Conservation (phyloP, 805 yeast species). For the Candida ipomoeae region DNA sequence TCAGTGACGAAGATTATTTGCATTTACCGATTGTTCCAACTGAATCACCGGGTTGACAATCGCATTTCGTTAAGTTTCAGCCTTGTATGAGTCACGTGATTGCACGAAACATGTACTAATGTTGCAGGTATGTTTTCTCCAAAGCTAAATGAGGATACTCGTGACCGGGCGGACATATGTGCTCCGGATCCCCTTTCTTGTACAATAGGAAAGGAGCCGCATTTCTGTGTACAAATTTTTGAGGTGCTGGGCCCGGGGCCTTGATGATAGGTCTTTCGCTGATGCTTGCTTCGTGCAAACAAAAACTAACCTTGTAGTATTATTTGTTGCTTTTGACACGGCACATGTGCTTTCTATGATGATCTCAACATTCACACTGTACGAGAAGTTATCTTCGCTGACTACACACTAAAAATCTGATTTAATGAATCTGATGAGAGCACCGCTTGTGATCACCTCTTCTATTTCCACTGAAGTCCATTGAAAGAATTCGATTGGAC, state of each 20-base stretch:
- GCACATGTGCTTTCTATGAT: conserved; percentile 31
- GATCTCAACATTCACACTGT: conserved; percentile 52
- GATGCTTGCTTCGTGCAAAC: conserved; percentile 16
- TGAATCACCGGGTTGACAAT: conserved; percentile 52
- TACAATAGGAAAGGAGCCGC: conserved; percentile 41
- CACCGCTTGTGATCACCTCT: not conserved
- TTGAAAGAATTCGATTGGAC: too few species aligned
- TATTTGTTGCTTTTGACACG: conserved; percentile 21
- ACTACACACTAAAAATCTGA: conserved; percentile 40
- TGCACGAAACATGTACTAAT: conserved; percentile 8
- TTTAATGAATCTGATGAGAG: conserved; percentile 45
- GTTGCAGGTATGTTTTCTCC: conserved; percentile 14
- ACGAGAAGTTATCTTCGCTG: conserved; percentile 39
- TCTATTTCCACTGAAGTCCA: too few species aligned
- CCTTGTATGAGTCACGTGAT: conserved; percentile 50
- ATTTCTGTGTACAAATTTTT: conserved; percentile 50
- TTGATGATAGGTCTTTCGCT: conserved; percentile 51
- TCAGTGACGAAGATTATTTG: conserved; percentile 45
- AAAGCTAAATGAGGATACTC: conserved; percentile 36
- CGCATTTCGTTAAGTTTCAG: conserved; percentile 58
- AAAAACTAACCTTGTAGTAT: conserved; percentile 5
- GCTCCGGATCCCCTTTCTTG: conserved; percentile 37
- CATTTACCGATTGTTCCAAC: conserved; percentile 59
- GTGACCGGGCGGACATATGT: conserved; percentile 53
- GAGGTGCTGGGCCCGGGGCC: conserved; percentile 42